A percentile compares a stretch with the other conserved stretches of the same genome.
These are phyloP conservation scores for Apocynum venetum DNA, from an alignment of 257 asterid genomes.

Conservation along the genomic window DNA sequence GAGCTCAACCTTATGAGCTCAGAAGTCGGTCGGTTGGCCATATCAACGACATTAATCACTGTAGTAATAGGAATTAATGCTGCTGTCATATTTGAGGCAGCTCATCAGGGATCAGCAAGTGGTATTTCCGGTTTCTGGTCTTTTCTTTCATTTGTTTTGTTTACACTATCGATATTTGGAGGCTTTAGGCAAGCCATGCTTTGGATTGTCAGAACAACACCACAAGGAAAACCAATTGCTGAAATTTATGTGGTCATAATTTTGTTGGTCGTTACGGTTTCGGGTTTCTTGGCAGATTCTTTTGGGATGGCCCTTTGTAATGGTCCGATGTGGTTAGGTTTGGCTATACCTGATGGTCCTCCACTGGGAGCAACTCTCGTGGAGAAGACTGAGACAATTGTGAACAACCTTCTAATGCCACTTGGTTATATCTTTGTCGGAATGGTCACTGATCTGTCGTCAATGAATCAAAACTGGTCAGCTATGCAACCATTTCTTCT, in stretches of 20 bases:
- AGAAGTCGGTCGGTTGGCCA: conserved; percentile 64
- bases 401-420: conserved; percentile 60
- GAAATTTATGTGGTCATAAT: conserved; percentile 55
- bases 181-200: conserved; percentile 48
- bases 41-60: conserved; percentile 45
- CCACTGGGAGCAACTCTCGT: conserved; percentile 73
- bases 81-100: conserved; percentile 45
- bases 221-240: conserved; percentile 60
- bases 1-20: conserved; percentile 84
- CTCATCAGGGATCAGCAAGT: conserved; percentile 45
- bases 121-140: conserved; percentile 41
- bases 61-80: conserved; percentile 56
- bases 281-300: conserved; percentile 53
- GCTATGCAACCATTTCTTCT: conserved; percentile 38
- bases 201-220: conserved; percentile 60
- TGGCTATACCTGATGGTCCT: conserved; percentile 89
- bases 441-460: conserved; percentile 35
- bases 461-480: conserved; percentile 42
- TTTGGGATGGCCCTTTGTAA: conserved; percentile 61
- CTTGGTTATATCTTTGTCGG: conserved; percentile 57
- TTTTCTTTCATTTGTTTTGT: conserved; percentile 21
- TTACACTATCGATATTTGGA: conserved; percentile 21
- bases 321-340: conserved; percentile 82
- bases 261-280: conserved; percentile 53
- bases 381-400: conserved; percentile 71